A percentile compares a stretch with the other conserved stretches of the same genome.
Conservation (phyloP, 257 asterid species). For the Forsythia suspensa region DNA sequence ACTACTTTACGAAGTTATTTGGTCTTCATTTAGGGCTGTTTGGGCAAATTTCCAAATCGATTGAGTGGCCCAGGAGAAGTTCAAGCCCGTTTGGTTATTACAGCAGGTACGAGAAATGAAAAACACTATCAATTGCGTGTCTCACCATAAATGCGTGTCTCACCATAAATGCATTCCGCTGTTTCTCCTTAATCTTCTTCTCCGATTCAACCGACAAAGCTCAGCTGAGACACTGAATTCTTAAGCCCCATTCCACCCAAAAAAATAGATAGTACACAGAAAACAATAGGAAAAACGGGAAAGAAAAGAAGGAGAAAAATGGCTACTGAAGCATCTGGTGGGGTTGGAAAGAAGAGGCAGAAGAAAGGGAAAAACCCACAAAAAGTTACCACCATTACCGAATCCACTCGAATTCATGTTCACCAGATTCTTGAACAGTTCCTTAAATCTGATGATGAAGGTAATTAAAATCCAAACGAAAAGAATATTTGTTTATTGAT, state of each 20-base stretch:
- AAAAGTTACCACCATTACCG: constrained; percentile 17
- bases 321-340: constrained; percentile 29
- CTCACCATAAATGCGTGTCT: neutral
- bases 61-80: too few relatives aligned
- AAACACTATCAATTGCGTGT: neutral
- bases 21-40: too few relatives aligned
- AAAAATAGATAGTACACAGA: neutral
- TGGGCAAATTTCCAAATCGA: too few relatives aligned
- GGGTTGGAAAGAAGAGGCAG: constrained; percentile 32
- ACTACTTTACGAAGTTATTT: too few relatives aligned
- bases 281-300: neutral
- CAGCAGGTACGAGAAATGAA: neutral
- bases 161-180: neutral
- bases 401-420: constrained; percentile 52
- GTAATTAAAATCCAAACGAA: constrained; percentile 26
- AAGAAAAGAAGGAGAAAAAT: constrained; percentile 8
- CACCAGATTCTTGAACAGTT: constrained; percentile 55
- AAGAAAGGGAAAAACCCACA: constrained; percentile 24
- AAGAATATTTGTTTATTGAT: neutral
- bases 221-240: neutral
- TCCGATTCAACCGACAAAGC: neutral
- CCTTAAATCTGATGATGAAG: constrained; percentile 46
- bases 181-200: neutral
- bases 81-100: neutral
- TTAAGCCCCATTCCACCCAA: neutral